phyloP scores from a whole-genome alignment of 2,329 filamentous ascomycete genomes.

The Fusarium miscanthi region DNA sequence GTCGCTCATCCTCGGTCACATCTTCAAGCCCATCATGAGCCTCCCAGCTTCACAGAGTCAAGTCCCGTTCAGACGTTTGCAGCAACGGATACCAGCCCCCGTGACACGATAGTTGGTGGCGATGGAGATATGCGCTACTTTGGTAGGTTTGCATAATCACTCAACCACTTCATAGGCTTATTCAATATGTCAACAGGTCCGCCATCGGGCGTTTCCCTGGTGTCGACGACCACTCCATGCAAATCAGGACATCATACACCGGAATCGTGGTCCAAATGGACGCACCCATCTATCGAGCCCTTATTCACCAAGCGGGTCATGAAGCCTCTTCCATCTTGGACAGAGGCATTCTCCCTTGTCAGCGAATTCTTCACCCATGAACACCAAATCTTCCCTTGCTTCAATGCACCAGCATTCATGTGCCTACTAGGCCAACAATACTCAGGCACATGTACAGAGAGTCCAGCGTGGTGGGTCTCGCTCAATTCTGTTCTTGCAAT shows the following conservation, averaged over 20 bases:
- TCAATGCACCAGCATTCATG: neutral
- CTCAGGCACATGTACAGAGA: neutral
- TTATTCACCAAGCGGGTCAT: neutral
- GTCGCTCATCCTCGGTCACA: neutral
- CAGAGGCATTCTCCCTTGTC: neutral
- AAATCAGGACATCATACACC: neutral
- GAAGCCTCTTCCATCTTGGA: neutral
- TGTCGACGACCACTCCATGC: neutral
- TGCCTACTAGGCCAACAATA: neutral
- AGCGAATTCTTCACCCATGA: neutral
- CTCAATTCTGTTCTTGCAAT: neutral
- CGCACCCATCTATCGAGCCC: neutral
- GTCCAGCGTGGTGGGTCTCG: neutral
- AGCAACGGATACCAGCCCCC: neutral
- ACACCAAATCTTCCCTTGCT: neutral
- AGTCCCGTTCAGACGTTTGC: neutral
- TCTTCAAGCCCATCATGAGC: neutral
- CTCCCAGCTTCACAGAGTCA: neutral
- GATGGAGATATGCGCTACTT: neutral
- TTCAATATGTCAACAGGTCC: neutral
- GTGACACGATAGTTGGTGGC: neutral
- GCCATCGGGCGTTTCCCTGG: neutral
- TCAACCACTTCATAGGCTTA: no score
- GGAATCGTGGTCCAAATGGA: neutral
- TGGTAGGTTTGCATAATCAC: neutral